Evolutionary conservation across 345 rosid species (phyloP), one percentile per base, ranked within the genome.

Genomic region (Syzygium jambos): DNA sequence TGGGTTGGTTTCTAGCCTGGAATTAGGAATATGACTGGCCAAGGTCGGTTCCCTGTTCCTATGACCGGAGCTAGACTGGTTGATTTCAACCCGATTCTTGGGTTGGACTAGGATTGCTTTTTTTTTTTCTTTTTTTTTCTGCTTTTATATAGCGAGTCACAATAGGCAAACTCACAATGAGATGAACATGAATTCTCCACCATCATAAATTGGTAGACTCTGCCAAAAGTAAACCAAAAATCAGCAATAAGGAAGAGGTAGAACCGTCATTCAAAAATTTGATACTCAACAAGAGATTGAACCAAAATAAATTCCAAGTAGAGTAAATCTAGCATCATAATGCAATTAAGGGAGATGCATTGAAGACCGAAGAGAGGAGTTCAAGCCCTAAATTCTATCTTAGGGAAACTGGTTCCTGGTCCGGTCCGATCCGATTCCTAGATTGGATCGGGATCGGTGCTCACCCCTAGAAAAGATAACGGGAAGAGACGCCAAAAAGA

Each of bases 41-140:
- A 57, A 25, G 0, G n/a, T 57, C 0, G 11, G 0, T 0, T 57
- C 1, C 10, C 0, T 0, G 6, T 6, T 57, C n/a, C 0, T 23
- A 13, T 5, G 11, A 57, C 0, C 0, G 29, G 0, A 57, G 10
- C 6, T 11, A 25, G 63, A 57, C 11, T 0, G 1, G 14, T 57
- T 0, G 14, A n/a, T 57, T 0, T 4, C 29, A 23, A 1, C 25
- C 14, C 4, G 1, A 0, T 57, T 25, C 13, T 4, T 1, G 0
- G 14, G 25, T 57, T 59, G 63, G 63, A 57, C 0, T 2, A 6
- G 63, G 1, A 25, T 25, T 0, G 0, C 0, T 5, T 23, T 57
- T 23, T 51, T 27, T 59, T 0, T 11, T 27, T 59, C n/a, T 57
- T 11, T 11, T 25, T 2, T 41, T 5, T 11, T 27, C 0, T 27